These are phyloP conservation scores for Protoeuglena noctilucae DNA, from an alignment of 139 green algal species.

Conservation along the genomic window DNA sequence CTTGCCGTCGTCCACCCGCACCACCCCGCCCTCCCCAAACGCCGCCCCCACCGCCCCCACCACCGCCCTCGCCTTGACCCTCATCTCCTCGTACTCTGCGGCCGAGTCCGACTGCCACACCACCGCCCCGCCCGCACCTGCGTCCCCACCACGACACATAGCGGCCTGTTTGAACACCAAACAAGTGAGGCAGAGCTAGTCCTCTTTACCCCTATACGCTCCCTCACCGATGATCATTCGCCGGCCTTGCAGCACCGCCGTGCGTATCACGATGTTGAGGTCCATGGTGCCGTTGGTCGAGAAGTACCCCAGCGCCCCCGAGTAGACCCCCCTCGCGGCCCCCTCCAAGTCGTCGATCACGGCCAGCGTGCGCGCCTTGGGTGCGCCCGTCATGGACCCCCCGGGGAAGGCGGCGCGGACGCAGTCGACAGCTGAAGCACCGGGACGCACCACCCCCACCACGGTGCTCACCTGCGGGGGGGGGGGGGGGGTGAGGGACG, in stretches of 20 bases:
- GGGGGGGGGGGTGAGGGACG: too few relatives aligned
- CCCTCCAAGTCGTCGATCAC: slow-evolving; percentile 80
- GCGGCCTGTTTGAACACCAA: background rate
- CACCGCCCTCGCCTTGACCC: slow-evolving; percentile 66
- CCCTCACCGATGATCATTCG: background rate
- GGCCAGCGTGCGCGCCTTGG: slow-evolving; percentile 68
- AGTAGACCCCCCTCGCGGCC: slow-evolving; percentile 71
- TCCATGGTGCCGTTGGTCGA: slow-evolving; percentile 78
- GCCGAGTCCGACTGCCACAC: slow-evolving; percentile 63
- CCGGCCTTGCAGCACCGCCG: slow-evolving; percentile 48
- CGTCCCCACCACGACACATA: background rate
- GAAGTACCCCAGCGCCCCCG: slow-evolving; percentile 77
- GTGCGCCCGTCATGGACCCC: slow-evolving; percentile 87
- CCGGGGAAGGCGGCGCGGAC: slow-evolving; percentile 76
- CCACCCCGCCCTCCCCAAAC: too few relatives aligned
- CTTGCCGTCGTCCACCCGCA: too few relatives aligned
- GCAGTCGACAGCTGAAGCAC: slow-evolving; percentile 30
- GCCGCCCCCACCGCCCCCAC: slow-evolving; percentile 29
- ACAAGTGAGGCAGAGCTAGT: background rate
- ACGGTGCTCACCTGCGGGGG: slow-evolving; percentile 89
- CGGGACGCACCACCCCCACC: slow-evolving; percentile 29
- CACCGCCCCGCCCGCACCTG: slow-evolving; percentile 84
- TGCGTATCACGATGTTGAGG: slow-evolving; percentile 97
- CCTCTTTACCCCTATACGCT: background rate
- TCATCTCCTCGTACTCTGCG: slow-evolving; percentile 86